Conservation (phyloP, 345 rosid species). For the Citrus trifoliata region DNA sequence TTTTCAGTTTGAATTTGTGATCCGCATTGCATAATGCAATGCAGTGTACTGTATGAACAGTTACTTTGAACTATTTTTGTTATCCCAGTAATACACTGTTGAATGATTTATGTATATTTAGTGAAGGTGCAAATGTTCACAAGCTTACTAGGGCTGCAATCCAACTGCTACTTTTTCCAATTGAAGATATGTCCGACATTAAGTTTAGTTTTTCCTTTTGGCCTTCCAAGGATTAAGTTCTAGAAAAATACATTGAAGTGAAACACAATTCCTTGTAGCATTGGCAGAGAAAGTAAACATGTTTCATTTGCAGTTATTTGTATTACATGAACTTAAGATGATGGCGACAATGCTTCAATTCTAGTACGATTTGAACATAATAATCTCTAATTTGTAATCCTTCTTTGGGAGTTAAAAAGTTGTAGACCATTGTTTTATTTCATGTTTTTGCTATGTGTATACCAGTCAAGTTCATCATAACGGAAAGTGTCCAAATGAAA, state of each 20-base stretch:
- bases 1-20: neutral
- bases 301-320: neutral
- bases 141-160: neutral
- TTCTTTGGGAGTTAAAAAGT: neutral
- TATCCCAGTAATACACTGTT: neutral
- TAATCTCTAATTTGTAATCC: neutral
- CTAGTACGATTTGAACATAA: neutral
- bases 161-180: neutral
- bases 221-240: too few relatives aligned
- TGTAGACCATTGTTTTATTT: neutral
- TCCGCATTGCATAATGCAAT: conserved; percentile 5
- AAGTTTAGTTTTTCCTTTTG: too few relatives aligned
- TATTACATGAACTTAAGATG: neutral
- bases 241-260: neutral
- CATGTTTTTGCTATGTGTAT: neutral
- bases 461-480: neutral
- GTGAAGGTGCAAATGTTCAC: neutral
- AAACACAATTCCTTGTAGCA: neutral
- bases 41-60: neutral
- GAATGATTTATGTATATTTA: neutral
- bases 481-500: neutral
- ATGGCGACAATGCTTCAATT: neutral
- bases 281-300: neutral
- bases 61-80: neutral
- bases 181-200: neutral